Evolutionary conservation across 2,329 filamentous ascomycete genomes (phyloP), one percentile per base, ranked within the genome.

Genomic region (Aspergillus niger): DNA sequence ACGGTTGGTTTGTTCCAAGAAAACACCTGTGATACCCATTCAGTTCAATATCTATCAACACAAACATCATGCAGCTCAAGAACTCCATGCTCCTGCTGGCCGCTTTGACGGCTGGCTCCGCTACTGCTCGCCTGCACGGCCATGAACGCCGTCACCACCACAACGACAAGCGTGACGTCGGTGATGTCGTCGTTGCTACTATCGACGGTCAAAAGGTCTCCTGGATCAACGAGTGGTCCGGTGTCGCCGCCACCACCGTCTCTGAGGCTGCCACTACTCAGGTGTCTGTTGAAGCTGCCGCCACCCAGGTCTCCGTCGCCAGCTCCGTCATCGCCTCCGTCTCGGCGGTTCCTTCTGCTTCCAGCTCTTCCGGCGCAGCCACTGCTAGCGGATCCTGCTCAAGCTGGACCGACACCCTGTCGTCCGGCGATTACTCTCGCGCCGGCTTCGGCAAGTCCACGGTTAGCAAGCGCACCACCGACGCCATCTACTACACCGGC

Each of bases 131-230:
- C 63, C 63, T 70, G 44, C 75, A 77, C 67, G 74, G 73, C 62
- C 75, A 77, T 60, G 71, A 77, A 57, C 75, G 74, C 62, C 75
- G 74, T 59, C 74, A 77, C 62, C 73, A 76, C 67, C 61, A 60
- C 48, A 53, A 73, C 55, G 62, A 74, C 55, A 69, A 76, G 65
- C 74, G 75, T 59, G 72, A 20, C 36, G 69, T 74, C 20, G 74
- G 71, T 55, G 71, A 73, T 53, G 57, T 67, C 43, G 74, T 77
- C 59, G 64, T 62, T 49, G 74, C 71, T 55, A 70, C 65, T 53
- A 77, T 77, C 44, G 66, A 74, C 51, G 74, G 74, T 63, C 63
- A 70, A 50, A 59, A 72, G 20, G 68, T 69, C 58, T 70, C 72
- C 48, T 77, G 74, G 74, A 64, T 69, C 65, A 77, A 77, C 69